Conservation (phyloP, 2,329 filamentous ascomycete species). For the Dothidotthia symphoricarpi region DNA sequence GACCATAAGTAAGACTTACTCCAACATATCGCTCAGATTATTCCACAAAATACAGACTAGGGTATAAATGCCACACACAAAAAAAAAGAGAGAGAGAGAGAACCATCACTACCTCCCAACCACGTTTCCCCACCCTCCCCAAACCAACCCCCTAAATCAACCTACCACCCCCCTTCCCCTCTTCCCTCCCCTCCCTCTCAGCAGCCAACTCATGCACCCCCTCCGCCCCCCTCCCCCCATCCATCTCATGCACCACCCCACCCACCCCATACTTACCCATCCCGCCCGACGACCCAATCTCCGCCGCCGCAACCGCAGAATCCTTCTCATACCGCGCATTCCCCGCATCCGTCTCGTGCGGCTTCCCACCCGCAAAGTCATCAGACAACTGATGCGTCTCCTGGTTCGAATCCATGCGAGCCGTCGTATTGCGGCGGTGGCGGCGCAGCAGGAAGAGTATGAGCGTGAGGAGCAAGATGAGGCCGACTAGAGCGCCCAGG, state of each 20-base stretch:
- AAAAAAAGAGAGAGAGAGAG: too few relatives aligned
- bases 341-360: not conserved
- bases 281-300: not conserved
- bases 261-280: not conserved
- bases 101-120: too few relatives aligned
- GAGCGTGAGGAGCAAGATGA: slow-evolving; percentile 1
- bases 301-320: not conserved
- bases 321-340: not conserved
- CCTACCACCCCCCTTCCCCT: too few relatives aligned
- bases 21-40: too few relatives aligned
- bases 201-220: not conserved
- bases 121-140: too few relatives aligned
- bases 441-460: not conserved
- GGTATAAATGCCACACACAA: too few relatives aligned
- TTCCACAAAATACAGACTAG: too few relatives aligned
- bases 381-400: too few relatives aligned
- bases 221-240: not conserved
- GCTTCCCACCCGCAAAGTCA: too few relatives aligned
- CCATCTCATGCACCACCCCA: not conserved
- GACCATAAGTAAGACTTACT: too few relatives aligned
- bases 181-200: not conserved
- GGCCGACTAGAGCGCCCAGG: slow-evolving; percentile 1
- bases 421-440: not conserved
- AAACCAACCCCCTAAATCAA: too few relatives aligned
- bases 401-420: too few relatives aligned